Evolutionary conservation across 1,139 yeast genomes (phyloP).

Genomic region (Suhomyces anneliseae): DNA sequence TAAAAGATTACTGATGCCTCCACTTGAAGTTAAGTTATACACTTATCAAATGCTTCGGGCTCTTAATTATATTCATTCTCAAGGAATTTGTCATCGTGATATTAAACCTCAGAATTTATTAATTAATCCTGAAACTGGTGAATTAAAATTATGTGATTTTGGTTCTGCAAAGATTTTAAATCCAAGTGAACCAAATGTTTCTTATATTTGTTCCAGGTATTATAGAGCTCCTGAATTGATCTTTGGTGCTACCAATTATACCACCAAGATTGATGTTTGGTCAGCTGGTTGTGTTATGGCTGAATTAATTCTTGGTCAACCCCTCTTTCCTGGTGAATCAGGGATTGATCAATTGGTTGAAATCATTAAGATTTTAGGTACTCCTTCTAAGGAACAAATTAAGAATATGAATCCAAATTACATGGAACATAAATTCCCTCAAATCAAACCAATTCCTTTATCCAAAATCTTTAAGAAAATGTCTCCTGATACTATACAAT

Average conservation of each 20-base stretch:
- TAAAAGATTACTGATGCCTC: constrained; percentile 79
- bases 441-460: constrained; percentile 90
- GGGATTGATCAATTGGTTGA: constrained; percentile 98
- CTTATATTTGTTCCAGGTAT: constrained; percentile 94
- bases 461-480: constrained; percentile 75
- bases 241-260: constrained; percentile 87
- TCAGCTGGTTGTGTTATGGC: constrained; percentile 99
- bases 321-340: constrained; percentile 95
- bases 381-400: constrained; percentile 92
- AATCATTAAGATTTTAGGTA: constrained; percentile 91
- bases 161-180: constrained; percentile 96
- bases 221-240: constrained; percentile 94
- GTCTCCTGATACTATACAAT: constrained; percentile 60
- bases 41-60: constrained; percentile 92
- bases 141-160: constrained; percentile 90
- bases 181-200: constrained; percentile 90
- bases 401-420: constrained; percentile 95
- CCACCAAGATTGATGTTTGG: constrained; percentile 98
- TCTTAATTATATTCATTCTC: constrained; percentile 84
- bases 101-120: constrained; percentile 94
- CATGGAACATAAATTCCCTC: constrained; percentile 96
- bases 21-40: constrained; percentile 83
- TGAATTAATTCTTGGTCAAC: constrained; percentile 91
- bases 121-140: constrained; percentile 81
- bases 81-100: constrained; percentile 95